Percentiles rank a stretch among this genome's conserved stretches.
Evolutionary conservation across 352 stramenopile species (phyloP).

Genomic region (Globisporangium ultimum): DNA sequence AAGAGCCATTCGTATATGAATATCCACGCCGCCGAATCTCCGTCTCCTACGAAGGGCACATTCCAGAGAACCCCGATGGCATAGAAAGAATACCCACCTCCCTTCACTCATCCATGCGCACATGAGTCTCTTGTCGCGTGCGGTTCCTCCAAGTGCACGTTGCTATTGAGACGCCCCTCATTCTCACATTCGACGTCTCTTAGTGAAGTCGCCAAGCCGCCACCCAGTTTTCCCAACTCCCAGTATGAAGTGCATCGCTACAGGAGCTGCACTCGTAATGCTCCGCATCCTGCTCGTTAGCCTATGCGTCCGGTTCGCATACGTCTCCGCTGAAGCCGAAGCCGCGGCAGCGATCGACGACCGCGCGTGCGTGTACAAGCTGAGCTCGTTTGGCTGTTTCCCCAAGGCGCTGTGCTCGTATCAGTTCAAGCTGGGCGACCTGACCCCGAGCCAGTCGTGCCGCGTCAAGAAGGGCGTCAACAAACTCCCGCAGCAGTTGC

Average conservation of each 20-base stretch:
- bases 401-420: slow-evolving; percentile 29
- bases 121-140: too few species aligned
- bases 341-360: slow-evolving; percentile 20
- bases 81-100: background rate
- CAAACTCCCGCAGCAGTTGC: slow-evolving; percentile 53
- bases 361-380: slow-evolving; percentile 23
- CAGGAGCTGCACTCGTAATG: background rate
- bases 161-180: too few species aligned
- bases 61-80: background rate
- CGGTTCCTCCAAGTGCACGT: too few species aligned
- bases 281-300: background rate
- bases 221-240: too few species aligned
- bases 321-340: too few species aligned
- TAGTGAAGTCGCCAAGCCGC: too few species aligned
- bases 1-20: too few species aligned
- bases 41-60: background rate
- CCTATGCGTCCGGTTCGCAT: background rate
- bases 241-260: too few species aligned
- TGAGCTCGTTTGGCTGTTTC: slow-evolving; percentile 23
- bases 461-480: slow-evolving; percentile 35
- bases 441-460: slow-evolving; percentile 44
- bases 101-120: background rate
- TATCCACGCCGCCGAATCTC: background rate
- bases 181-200: too few species aligned
- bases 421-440: slow-evolving; percentile 35